Percentiles rank a stretch among this genome's conserved stretches.
Evolutionary conservation across 23 red algal species (phyloP).

Genomic region (Chondrus crispus): DNA sequence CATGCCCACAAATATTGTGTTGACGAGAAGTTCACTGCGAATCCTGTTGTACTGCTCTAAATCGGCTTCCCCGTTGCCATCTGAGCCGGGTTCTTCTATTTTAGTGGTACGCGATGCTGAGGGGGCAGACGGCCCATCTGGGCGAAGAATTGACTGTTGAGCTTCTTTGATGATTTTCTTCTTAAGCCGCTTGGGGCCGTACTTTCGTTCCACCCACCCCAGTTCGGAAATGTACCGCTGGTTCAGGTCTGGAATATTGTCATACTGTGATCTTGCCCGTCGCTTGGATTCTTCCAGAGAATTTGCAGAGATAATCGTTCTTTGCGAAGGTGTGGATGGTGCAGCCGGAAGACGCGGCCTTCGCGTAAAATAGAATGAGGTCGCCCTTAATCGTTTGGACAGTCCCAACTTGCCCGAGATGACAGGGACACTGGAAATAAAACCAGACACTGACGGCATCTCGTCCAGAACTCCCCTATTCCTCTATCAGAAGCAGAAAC

Average conservation of each 20-base stretch:
- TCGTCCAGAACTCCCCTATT: too few relatives aligned
- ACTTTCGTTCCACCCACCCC: conserved; percentile 64
- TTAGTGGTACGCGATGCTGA: neutral
- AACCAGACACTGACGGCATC: too few relatives aligned
- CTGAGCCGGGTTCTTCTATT: neutral
- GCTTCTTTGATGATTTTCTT: conserved; percentile 31
- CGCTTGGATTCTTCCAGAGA: conserved; percentile 68
- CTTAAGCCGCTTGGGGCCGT: conserved; percentile 20
- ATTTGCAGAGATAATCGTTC: neutral
- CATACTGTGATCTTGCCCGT: conserved; percentile 44
- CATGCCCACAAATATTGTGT: conserved; percentile 64
- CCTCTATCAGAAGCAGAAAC: too few relatives aligned
- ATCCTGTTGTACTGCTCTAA: conserved; percentile 27
- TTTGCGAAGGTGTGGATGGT: neutral
- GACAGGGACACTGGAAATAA: too few relatives aligned
- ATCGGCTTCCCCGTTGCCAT: neutral
- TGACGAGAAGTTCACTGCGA: conserved; percentile 55
- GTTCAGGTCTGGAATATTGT: conserved; percentile 78
- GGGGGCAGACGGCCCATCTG: neutral
- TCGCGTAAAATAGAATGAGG: too few relatives aligned
- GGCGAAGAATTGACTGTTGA: conserved; percentile 33
- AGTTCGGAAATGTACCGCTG: conserved; percentile 63
- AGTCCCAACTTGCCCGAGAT: too few relatives aligned
- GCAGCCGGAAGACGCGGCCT: too few relatives aligned
- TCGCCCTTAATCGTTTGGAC: too few relatives aligned